Evolutionary conservation across 306 rosid species (phyloP).

Genomic region (Fragaria vesca): DNA sequence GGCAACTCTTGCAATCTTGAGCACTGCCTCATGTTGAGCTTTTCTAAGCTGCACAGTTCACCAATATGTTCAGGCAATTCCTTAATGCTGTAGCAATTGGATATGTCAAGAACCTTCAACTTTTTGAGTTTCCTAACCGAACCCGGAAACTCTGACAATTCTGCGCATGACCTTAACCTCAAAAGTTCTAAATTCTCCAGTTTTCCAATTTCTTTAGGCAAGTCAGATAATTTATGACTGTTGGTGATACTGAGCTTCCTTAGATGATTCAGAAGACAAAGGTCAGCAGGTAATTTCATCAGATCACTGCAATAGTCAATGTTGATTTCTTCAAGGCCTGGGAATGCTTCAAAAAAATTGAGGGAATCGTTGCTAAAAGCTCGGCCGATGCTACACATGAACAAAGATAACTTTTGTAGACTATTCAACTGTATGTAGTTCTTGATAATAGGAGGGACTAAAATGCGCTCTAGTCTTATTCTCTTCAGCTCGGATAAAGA

Average conservation of each 20-base stretch:
- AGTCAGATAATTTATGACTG: not conserved
- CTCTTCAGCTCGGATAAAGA: slow-evolving; percentile 32
- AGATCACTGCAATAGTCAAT: not conserved
- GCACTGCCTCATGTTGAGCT: not conserved
- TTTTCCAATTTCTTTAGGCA: not conserved
- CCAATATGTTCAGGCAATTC: not conserved
- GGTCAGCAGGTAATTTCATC: not conserved
- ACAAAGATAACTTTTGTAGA: slow-evolving; percentile 50
- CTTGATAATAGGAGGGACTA: slow-evolving; percentile 37
- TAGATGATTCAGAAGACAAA: not conserved
- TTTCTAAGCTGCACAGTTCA: not conserved
- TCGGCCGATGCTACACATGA: slow-evolving; percentile 45
- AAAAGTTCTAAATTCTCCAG: not conserved
- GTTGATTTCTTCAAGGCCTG: not conserved
- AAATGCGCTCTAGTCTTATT: slow-evolving; percentile 54
- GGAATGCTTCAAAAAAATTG: not conserved
- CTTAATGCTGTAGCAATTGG: not conserved
- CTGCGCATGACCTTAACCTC: not conserved
- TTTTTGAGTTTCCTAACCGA: not conserved
- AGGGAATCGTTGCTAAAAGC: not conserved
- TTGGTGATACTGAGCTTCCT: not conserved
- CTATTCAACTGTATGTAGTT: slow-evolving; percentile 27
- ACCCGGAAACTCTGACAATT: not conserved
- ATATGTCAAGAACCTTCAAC: not conserved
- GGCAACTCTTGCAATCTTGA: not conserved